A percentile compares a stretch with the other conserved stretches of the same genome.
These are phyloP conservation scores for Cucurbita pepo DNA, from an alignment of 306 rosid species.

Conservation along the genomic window DNA sequence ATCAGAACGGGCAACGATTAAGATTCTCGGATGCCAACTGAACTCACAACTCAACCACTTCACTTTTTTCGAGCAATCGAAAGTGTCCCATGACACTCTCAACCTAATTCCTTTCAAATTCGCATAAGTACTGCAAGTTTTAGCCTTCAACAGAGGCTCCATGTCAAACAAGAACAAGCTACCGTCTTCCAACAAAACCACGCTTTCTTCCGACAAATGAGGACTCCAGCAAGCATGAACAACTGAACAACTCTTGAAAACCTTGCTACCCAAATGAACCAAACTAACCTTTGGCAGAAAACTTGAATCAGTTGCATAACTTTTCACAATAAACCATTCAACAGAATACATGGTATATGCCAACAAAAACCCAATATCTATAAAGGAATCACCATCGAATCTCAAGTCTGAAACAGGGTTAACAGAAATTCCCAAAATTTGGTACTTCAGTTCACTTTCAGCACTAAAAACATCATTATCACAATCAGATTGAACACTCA, in stretches of 20 bases:
- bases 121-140: not conserved
- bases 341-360: slow-evolving; percentile 34
- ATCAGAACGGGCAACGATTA: slow-evolving; percentile 43
- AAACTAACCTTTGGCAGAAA: slow-evolving; percentile 14
- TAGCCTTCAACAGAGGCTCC: slow-evolving; percentile 11
- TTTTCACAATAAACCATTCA: slow-evolving; percentile 33
- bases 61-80: not conserved
- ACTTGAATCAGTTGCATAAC: not conserved
- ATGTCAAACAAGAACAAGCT: slow-evolving; percentile 47
- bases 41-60: slow-evolving; percentile 61
- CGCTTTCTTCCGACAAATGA: slow-evolving; percentile 32
- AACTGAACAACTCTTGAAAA: slow-evolving; percentile 30
- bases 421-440: slow-evolving; percentile 24
- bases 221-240: slow-evolving; percentile 62
- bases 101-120: slow-evolving; percentile 34
- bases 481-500: slow-evolving; percentile 1
- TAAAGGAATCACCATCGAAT: slow-evolving; percentile 6
- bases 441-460: slow-evolving; percentile 5
- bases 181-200: slow-evolving; percentile 44
- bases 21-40: slow-evolving; percentile 52
- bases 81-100: slow-evolving; percentile 31
- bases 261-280: slow-evolving; percentile 23
- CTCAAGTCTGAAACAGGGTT: slow-evolving; percentile 14
- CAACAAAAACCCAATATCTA: slow-evolving; percentile 32
- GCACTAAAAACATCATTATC: slow-evolving; percentile 15